Evolutionary conservation across 2,329 filamentous ascomycete species (phyloP), one percentile per base, ranked within the genome.

Genomic region (Dactylonectria macrodidyma): DNA sequence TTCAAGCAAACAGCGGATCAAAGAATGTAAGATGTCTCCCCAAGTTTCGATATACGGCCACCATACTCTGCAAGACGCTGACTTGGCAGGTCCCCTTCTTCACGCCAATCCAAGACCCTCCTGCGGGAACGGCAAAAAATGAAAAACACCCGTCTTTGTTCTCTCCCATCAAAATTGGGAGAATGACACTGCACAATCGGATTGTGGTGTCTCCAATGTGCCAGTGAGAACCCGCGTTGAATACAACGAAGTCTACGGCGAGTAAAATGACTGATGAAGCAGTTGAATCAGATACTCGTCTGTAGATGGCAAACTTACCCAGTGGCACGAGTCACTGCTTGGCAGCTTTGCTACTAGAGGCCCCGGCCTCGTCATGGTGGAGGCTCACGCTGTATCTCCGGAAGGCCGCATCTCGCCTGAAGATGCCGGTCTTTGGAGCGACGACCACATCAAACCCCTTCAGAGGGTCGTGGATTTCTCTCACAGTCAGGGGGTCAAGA

Each of bases 391-490:
- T 44, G 41, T 44, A 16, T 16, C 12, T 26, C 48, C 8, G n/a
- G 22, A 51, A n/a, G 59, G 59, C 12, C 59, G 59, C 50, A 62
- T 55, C 59, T 92, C 92, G 0, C 92, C 91, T 0, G 85, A 93
- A 72, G 91, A 93, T 72, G 78, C 81, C 14, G 91, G 92, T 0
- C 78, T 94, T 6, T 95, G 92, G 92, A 86, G 90, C 64, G 92
- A 94, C 76, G 87, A 85, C 2, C 92, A 94, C 73, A 89, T 92
- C 63, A 90, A 85, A 68, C 85, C 85, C 0, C 79, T 92, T 58
- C 84, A 83, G 70, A 82, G 84, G 38, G 84, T 91, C 16, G 85
- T 90, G 6, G 90, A 93, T 48, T 93, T 93, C 64, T 80, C 84
- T 3, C 86, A 87, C 75, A 78, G 78, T 36, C 85, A 87, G 67